A percentile compares a stretch with the other conserved stretches of the same genome.
Conservation (phyloP, 164 flowering plant genomes). For the Magnolia sinica region DNA sequence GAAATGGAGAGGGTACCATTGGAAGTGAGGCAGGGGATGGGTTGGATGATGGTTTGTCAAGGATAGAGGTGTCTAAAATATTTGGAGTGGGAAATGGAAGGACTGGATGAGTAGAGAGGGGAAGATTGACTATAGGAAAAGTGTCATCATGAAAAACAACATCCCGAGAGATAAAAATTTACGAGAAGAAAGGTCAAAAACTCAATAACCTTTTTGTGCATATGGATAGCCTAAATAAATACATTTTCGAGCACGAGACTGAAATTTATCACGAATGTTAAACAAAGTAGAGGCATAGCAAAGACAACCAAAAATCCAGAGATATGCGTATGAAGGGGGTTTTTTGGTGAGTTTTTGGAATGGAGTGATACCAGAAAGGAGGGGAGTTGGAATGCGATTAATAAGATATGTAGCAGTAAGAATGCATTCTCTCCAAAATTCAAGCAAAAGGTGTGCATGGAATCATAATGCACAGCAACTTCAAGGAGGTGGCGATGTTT, state of each 20-base stretch:
- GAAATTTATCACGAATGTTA: neutral
- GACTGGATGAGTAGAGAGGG: neutral
- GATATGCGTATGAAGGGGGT: neutral
- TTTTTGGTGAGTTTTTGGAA: neutral
- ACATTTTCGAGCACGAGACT: neutral
- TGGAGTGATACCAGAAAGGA: neutral
- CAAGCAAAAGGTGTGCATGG: no score
- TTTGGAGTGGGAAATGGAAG: neutral
- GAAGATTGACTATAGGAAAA: neutral
- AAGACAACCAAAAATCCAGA: neutral
- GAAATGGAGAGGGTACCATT: neutral
- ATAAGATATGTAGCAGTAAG: neutral
- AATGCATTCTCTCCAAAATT: slow-evolving; percentile 7
- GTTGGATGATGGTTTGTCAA: neutral
- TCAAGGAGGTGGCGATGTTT: no score
- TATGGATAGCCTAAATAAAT: neutral
- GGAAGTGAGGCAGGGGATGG: neutral
- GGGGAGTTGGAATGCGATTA: neutral
- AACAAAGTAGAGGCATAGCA: neutral
- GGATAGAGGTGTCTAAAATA: neutral
- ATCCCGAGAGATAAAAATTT: neutral
- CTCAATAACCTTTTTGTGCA: neutral
- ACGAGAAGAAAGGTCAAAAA: neutral
- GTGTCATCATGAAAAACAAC: neutral
- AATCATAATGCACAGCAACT: no score